phyloP scores from a whole-genome alignment of 78 protist genomes.

The Diacronema lutheri region DNA sequence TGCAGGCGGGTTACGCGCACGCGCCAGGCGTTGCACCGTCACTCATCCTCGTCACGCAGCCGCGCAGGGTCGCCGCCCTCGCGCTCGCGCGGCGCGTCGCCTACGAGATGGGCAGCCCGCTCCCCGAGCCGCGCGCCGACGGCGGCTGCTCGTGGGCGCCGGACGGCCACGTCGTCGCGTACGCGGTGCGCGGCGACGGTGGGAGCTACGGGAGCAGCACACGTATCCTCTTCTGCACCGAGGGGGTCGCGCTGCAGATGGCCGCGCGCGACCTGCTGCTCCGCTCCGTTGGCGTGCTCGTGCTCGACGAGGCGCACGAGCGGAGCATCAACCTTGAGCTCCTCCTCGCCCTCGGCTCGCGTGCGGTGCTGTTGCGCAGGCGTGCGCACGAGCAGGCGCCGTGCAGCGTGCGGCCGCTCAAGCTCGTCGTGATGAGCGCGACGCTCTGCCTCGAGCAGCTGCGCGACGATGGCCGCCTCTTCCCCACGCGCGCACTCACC shows the following conservation, averaged over 20 bases:
- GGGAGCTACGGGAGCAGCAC: no score
- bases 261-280: conserved; percentile 43
- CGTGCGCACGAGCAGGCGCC: neutral
- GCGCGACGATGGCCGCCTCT: conserved; percentile 66
- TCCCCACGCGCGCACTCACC: conserved; percentile 33
- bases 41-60: conserved; percentile 97
- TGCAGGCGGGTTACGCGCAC: conserved; percentile 83
- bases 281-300: conserved; percentile 74
- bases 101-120: conserved; percentile 69
- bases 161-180: conserved; percentile 79
- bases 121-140: no score
- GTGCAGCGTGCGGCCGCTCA: conserved; percentile 68
- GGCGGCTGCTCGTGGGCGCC: no score
- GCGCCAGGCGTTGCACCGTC: conserved; percentile 47
- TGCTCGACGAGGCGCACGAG: conserved; percentile 98
- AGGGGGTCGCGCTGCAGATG: conserved; percentile 70
- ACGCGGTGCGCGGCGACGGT: conserved; percentile 91
- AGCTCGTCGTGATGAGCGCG: conserved; percentile 97
- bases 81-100: conserved; percentile 90
- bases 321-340: conserved; percentile 75
- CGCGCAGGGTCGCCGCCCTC: conserved; percentile 98
- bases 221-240: conserved; percentile 98
- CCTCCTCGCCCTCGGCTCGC: conserved; percentile 93
- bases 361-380: conserved; percentile 83
- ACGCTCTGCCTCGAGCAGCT: conserved; percentile 91